Evolutionary conservation across 192 early-diverging fungal genomes (phyloP), one percentile per base, ranked within the genome.

Genomic region (Rhizoclosmatium globosum): DNA sequence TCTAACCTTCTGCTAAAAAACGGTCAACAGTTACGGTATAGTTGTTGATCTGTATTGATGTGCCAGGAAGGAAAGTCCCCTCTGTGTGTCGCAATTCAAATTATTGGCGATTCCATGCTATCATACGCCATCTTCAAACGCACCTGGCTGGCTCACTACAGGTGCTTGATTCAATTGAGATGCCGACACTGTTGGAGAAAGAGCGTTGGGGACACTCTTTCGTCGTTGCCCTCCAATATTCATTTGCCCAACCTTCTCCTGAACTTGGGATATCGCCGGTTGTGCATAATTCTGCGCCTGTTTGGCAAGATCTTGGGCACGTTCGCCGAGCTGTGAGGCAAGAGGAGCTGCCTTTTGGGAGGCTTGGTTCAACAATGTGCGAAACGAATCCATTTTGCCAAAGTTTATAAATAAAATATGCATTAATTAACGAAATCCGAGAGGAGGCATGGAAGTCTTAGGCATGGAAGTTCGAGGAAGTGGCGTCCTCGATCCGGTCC

Each of bases 1-100:
- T 41, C 38, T 47, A 38, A 93, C 92, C 92, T 84, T 94, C 92
- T 31, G 94, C 93, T 41, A 95, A 85, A 84, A 89, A 94, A 15
- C 89, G 87, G 48, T 95, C 91, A 21, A 94, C 89, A 69, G 90
- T 80, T 39, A 94, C 91, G 42, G 83, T 84, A 71, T 83, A 82
- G 31, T 67, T 70, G 13, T 91, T 89, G 15, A 94, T 82, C 21
- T 84, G 81, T 21, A 94, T 73, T 23, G 84, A 79, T 2, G 91
- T 92, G 11, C 93, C 93, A 42, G 90, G 89, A 43, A 83, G 82
- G 79, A 88, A 88, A n/a, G 91, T 90, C 3, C 93, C 88, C 17
- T 43, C 72, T 74, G 60, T 53, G 6, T 31, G 31, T 31, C n/a
- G n/a, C n/a, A 31, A 31, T 31, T 31, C 31, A 31, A 31, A 31